Evolutionary conservation across 768 basidiomycete species (phyloP), one percentile per base, ranked within the genome.

Genomic region (Suillus clintonianus): DNA sequence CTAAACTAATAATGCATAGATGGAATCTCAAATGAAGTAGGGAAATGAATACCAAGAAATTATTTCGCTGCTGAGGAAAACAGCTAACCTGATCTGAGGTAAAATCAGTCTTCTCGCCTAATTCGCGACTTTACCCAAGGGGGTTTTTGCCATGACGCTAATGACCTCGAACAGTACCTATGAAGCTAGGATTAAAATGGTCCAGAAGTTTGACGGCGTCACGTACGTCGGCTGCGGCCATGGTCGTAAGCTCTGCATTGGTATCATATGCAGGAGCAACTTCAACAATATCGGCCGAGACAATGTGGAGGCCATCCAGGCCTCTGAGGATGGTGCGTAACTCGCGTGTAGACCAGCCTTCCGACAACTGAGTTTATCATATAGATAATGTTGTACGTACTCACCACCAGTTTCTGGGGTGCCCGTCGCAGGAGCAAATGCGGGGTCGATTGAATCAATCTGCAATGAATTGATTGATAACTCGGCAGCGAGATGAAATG

Each of bases 281-380:
- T 72, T 94, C 92, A 53, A 94, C 92, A 50, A 94, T 86, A 71
- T 94, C 92, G 10, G 89, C 90, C 42, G 88, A 91, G 53, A 94
- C 90, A 65, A 94, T 88, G 64, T 86, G 80, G 59, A 94, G 79
- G 15, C 91, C 91, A 60, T 89, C 87, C 15, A 94, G 76, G 22
- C 92, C 91, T 55, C 91, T 80, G 63, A 94, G 75, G 69, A 94
- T 90, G 8, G 87, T 86, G 56, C 90, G 86, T 58, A 93, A 77
- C 75, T 94, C 92, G 62, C 92, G 88, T 8, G 91, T 92, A 5
- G 91, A 89, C 92, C 91, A 93, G 11, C 74, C 75, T 75, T 42
- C 19, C 9, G 34, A 27, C 27, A 22, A 9, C n/a, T 42, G 39
- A 63, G 61, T 17, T 39, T 42, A 45, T 30, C 30, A 32, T 72